Percentiles rank a stretch among this genome's conserved stretches.
These are phyloP conservation scores for Vigna mungo DNA, from an alignment of 306 rosid genomes.

Conservation along the genomic window DNA sequence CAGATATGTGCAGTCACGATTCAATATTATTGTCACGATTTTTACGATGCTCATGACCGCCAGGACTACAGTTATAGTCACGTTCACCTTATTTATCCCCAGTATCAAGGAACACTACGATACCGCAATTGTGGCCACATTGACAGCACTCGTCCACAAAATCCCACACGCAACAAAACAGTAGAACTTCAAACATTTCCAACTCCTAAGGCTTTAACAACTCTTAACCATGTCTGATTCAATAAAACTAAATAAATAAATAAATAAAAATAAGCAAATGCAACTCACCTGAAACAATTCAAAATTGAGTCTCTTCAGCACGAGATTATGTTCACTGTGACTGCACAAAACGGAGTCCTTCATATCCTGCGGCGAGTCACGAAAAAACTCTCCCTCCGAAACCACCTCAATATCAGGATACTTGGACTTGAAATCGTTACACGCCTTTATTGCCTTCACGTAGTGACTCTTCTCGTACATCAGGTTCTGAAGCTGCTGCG, in stretches of 20 bases:
- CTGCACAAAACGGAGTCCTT: conserved; percentile 58
- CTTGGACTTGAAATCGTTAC: conserved; percentile 78
- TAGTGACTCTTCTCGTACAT: conserved; percentile 85
- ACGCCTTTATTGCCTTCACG: conserved; percentile 82
- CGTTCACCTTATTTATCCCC: neutral
- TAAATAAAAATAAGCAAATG: neutral
- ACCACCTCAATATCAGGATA: conserved; percentile 75
- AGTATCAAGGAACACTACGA: neutral
- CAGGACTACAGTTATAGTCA: neutral
- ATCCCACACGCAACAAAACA: neutral
- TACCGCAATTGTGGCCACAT: neutral
- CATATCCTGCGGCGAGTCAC: conserved; percentile 62
- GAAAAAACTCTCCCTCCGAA: conserved; percentile 66
- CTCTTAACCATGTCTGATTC: neutral
- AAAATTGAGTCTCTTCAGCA: conserved; percentile 81
- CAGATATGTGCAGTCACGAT: neutral
- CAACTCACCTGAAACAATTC: conserved; percentile 67
- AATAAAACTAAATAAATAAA: neutral
- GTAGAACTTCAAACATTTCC: neutral
- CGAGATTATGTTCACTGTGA: conserved; percentile 63
- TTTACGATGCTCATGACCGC: neutral
- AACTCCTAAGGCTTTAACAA: neutral
- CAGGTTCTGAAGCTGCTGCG: conserved; percentile 79
- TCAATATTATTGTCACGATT: neutral
- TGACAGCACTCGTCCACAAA: neutral